These are phyloP conservation scores for Musa acuminata DNA, from an alignment of 176 grass and related monocot genomes.

Conservation along the genomic window DNA sequence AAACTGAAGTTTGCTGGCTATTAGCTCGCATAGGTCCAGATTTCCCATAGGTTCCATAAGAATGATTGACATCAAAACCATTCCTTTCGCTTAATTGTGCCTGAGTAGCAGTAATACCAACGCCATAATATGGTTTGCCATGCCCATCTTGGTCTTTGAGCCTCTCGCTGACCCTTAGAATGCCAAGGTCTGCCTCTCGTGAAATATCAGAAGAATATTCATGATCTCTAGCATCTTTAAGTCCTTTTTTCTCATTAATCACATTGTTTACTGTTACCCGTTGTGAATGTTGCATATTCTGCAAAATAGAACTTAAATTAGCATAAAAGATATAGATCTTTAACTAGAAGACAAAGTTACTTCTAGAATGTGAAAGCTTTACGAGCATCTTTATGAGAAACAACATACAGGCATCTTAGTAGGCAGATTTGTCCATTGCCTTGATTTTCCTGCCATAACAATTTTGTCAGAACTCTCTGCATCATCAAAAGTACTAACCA, in stretches of 20 bases:
- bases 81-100: constrained; percentile 27
- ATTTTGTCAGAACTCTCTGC: constrained; percentile 34
- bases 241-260: constrained; percentile 44
- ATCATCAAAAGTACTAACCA: constrained; percentile 30
- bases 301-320: constrained; percentile 22
- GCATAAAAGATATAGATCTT: neutral
- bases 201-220: constrained; percentile 37
- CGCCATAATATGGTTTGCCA: constrained; percentile 7
- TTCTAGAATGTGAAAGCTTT: neutral
- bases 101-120: constrained; percentile 32
- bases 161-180: constrained; percentile 37
- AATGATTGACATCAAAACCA: constrained; percentile 39
- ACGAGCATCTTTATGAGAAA: neutral
- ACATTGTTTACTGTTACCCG: constrained; percentile 33
- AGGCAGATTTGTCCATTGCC: constrained; percentile 29
- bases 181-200: constrained; percentile 26
- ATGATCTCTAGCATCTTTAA: constrained; percentile 31
- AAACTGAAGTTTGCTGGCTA: constrained; percentile 33
- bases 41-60: constrained; percentile 7
- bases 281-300: constrained; percentile 36
- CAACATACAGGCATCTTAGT: constrained; percentile 47
- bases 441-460: constrained; percentile 28
- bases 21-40: constrained; percentile 37
- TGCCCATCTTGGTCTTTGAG: constrained; percentile 43
- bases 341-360: neutral